Conservation (phyloP, 129 eudicot species). For the Ambrosia artemisiifolia region DNA sequence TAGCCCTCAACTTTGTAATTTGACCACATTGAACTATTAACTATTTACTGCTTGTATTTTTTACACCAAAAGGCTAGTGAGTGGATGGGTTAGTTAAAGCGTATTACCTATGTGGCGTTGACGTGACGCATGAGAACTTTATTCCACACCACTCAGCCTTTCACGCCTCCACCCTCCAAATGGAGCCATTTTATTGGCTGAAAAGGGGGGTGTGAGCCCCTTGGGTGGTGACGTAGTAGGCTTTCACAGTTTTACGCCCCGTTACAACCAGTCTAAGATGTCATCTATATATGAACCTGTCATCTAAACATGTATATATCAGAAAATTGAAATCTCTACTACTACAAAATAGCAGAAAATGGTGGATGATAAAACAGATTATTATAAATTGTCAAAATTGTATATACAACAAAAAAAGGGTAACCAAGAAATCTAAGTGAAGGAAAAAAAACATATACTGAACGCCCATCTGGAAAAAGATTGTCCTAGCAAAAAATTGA, state of each 20-base stretch:
- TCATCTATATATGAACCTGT: too few relatives aligned
- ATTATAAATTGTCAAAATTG: slow-evolving; percentile 28
- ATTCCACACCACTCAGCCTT: too few relatives aligned
- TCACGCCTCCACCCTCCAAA: too few relatives aligned
- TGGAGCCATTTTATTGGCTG: too few relatives aligned
- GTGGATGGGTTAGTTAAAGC: too few relatives aligned
- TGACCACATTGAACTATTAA: not conserved
- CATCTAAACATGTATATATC: not conserved
- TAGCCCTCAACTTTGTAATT: not conserved
- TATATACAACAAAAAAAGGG: slow-evolving; percentile 34
- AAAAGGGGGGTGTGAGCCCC: too few relatives aligned
- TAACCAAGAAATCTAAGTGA: slow-evolving; percentile 14
- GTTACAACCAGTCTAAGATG: too few relatives aligned
- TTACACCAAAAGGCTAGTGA: too few relatives aligned
- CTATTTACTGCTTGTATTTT: not conserved
- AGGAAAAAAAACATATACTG: not conserved
- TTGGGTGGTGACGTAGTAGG: too few relatives aligned
- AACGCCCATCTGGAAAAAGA: slow-evolving; percentile 26
- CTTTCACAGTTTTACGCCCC: too few relatives aligned
- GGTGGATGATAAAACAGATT: slow-evolving; percentile 21
- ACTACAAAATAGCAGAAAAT: not conserved
- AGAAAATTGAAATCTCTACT: not conserved
- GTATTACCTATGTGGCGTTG: too few relatives aligned
- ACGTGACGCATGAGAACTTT: too few relatives aligned
- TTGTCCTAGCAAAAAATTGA: slow-evolving; percentile 35